Percentiles rank a stretch among this genome's conserved stretches.
Conservation (phyloP, 805 yeast species). For the Wickerhamiella australiensis region DNA sequence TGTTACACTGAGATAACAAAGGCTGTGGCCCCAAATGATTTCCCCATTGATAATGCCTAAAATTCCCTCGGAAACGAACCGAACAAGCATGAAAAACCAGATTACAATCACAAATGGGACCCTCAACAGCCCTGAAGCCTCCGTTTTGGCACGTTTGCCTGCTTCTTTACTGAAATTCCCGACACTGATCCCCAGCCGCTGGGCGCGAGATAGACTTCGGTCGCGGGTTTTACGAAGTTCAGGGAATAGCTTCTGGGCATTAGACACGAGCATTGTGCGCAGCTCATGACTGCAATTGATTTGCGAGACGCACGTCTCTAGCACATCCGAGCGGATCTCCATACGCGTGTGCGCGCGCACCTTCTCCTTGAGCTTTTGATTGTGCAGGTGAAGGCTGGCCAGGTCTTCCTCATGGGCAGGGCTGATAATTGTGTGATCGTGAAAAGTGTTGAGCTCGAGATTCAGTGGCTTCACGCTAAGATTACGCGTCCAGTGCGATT, state of each 20-base stretch:
- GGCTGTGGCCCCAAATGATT: conserved; percentile 14
- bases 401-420: conserved; percentile 14
- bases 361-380: conserved; percentile 12
- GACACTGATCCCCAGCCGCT: conserved; percentile 23
- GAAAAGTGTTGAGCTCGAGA: conserved; percentile 35
- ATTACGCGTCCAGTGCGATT: conserved; percentile 58
- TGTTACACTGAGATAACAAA: conserved; percentile 31
- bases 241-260: conserved; percentile 24
- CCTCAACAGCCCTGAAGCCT: not conserved
- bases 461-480: conserved; percentile 63
- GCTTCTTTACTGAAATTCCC: conserved; percentile 9
- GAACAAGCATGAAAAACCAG: not conserved
- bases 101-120: not conserved
- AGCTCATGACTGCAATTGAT: conserved; percentile 30
- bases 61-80: not conserved
- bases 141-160: not conserved
- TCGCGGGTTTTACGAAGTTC: conserved; percentile 16
- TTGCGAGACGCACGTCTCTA: conserved; percentile 25
- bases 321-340: not conserved
- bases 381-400: conserved; percentile 3
- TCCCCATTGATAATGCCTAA: conserved; percentile 4
- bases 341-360: conserved; percentile 4
- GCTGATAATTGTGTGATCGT: conserved; percentile 7
- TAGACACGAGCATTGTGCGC: conserved; percentile 21
- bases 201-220: conserved; percentile 7